Evolutionary conservation across 177 flowering plant genomes (phyloP), one percentile per base, ranked within the genome.

Genomic region (Telopea speciosissima): DNA sequence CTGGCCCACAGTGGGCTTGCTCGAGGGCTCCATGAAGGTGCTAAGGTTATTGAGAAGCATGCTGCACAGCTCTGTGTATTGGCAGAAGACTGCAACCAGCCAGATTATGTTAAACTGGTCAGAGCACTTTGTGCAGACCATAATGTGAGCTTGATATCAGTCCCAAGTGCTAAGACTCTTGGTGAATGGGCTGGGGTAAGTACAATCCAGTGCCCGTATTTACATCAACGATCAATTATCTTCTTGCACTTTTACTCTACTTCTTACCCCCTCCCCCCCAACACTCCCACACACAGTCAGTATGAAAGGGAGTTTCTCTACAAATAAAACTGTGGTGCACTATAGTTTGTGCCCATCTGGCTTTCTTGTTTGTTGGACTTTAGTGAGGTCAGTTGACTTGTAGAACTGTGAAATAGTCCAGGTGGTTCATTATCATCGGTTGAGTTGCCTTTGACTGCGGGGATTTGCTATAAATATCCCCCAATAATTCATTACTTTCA

Each of bases 181-280:
- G 88, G 90, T 67, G 86, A 88, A 69, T 89, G 91, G 91, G 83
- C 87, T 77, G 90, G 89, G 14, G 93, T 87, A 75, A 83, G 89
- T 83, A 13, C 17, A 70, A n/a, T 36, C 40, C 40, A 36, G 9
- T 36, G 0, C 40, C 40, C 40, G 6, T 36, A 36, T 36, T 36
- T 36, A 5, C 7, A 36, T 36, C 40, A 36, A 8, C 40, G 3
- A 36, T 36, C 40, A 36, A 6, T 36, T 36, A 36, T 36, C 40
- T 36, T 0, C 40, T 8, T 36, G 0, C 40, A n/a, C n/a, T n/a
- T n/a, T n/a, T n/a, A n/a, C n/a, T n/a, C n/a, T n/a, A n/a, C n/a
- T n/a, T n/a, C n/a, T n/a, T n/a, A n/a, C n/a, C n/a, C n/a, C n/a
- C n/a, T n/a, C n/a, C n/a, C n/a, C n/a, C n/a, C n/a, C n/a, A n/a